Percentiles rank a stretch among this genome's conserved stretches.
Evolutionary conservation across 371 early-diverging fungal species (phyloP).

Genomic region (Chytridiales sp.): DNA sequence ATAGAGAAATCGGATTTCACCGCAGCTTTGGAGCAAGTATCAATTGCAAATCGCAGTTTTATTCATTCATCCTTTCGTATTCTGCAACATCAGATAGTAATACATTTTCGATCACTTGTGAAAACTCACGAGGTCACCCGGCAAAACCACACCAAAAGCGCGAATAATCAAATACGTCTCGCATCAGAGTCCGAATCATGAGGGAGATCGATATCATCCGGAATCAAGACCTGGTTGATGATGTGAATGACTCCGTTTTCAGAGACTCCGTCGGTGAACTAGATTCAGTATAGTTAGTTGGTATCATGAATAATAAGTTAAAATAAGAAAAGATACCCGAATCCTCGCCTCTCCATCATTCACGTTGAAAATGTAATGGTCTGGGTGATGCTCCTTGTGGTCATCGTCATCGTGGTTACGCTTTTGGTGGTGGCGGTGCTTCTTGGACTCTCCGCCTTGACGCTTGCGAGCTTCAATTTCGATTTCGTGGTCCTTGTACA

Average conservation of each 20-base stretch:
- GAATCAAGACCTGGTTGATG: constrained; percentile 29
- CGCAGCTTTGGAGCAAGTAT: too few relatives aligned
- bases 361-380: constrained; percentile 26
- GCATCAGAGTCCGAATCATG: too few relatives aligned
- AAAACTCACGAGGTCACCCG: not conserved
- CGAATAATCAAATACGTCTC: not conserved
- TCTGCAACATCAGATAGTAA: not conserved
- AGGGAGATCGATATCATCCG: constrained; percentile 31
- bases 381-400: not conserved
- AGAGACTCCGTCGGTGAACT: constrained; percentile 26
- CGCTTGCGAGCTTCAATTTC: constrained; percentile 17
- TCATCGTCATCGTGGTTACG: constrained; percentile 12
- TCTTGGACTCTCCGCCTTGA: not conserved
- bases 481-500: constrained; percentile 16
- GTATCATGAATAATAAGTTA: too few relatives aligned
- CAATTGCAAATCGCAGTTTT: too few relatives aligned
- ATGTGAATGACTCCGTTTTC: constrained; percentile 35
- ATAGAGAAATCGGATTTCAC: not conserved
- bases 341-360: constrained; percentile 34
- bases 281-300: too few relatives aligned
- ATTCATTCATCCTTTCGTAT: not conserved
- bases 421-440: constrained; percentile 13
- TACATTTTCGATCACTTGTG: not conserved
- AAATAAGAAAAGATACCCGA: not conserved
- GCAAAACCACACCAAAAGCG: not conserved